A percentile compares a stretch with the other conserved stretches of the same genome.
phyloP scores from a whole-genome alignment of 75 land plant species.

The Pseudotsuga menziesii region DNA sequence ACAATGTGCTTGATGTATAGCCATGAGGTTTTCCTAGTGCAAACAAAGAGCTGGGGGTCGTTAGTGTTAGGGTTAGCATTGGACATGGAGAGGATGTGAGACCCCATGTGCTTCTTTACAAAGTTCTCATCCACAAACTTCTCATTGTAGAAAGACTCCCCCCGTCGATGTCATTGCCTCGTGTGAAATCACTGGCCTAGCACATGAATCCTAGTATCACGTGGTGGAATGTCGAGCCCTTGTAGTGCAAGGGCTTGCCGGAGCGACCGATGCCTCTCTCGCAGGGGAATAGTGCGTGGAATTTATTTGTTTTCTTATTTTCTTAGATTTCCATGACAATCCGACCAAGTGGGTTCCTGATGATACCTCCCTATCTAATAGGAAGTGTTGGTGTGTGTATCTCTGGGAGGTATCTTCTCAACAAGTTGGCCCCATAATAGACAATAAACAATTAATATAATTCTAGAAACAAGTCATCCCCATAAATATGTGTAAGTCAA shows the following conservation, averaged over 20 bases:
- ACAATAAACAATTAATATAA: too few species aligned
- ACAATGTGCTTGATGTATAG: conserved; percentile 82
- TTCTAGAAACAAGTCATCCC: too few species aligned
- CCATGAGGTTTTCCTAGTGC: conserved; percentile 59
- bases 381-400: too few species aligned
- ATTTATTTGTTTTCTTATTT: conserved; percentile 76
- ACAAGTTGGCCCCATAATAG: too few species aligned
- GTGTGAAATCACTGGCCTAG: conserved; percentile 87
- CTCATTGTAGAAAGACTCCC: conserved; percentile 68
- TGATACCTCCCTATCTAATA: too few species aligned
- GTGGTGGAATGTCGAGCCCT: conserved; percentile 77
- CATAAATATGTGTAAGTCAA: too few species aligned
- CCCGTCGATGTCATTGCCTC: conserved; percentile 80
- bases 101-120: conserved; percentile 66
- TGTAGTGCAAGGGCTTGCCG: conserved; percentile 78
- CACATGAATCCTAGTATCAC: conserved; percentile 91
- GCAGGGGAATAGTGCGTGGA: conserved; percentile 86
- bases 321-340: conserved; percentile 78
- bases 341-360: conserved; percentile 64
- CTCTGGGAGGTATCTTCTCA: too few species aligned
- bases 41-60: conserved; percentile 83
- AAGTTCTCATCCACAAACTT: conserved; percentile 74
- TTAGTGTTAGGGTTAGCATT: conserved; percentile 72
- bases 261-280: conserved; percentile 66
- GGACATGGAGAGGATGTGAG: conserved; percentile 75